Evolutionary conservation across 805 yeast genomes (phyloP).

Genomic region (Hanseniaspora hatyaiensis): DNA sequence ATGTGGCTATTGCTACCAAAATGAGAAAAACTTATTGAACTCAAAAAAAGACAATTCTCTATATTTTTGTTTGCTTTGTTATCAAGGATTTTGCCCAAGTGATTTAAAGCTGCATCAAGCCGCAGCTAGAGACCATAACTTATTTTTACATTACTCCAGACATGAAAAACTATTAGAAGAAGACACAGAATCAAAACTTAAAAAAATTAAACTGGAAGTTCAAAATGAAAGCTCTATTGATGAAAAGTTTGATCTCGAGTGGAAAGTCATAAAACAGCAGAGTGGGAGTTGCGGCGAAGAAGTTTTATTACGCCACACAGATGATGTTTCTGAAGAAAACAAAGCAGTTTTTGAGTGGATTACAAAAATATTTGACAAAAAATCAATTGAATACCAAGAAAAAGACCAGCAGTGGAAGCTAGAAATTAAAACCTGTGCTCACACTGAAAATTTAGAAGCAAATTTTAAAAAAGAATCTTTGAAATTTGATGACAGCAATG

Average conservation of each 20-base stretch:
- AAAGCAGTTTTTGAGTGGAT: slow-evolving; percentile 17
- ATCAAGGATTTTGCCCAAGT: slow-evolving; percentile 54
- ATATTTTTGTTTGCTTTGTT: slow-evolving; percentile 65
- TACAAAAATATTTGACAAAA: slow-evolving; percentile 23
- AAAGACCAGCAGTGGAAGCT: slow-evolving; percentile 88
- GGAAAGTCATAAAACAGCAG: slow-evolving; percentile 21
- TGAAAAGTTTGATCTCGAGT: slow-evolving; percentile 25
- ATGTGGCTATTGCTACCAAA: slow-evolving; percentile 75
- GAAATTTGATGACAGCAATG: slow-evolving; percentile 25
- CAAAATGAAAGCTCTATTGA: slow-evolving; percentile 25
- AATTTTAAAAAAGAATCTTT: background rate
- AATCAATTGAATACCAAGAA: slow-evolving; percentile 29
- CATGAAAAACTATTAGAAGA: slow-evolving; percentile 31
- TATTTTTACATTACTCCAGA: slow-evolving; percentile 50
- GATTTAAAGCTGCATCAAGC: slow-evolving; percentile 50
- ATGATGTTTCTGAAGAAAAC: slow-evolving; percentile 15
- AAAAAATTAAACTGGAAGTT: slow-evolving; percentile 28
- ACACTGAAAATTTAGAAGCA: slow-evolving; percentile 47
- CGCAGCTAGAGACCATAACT: slow-evolving; percentile 33
- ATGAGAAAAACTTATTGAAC: slow-evolving; percentile 35
- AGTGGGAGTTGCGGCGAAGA: slow-evolving; percentile 2
- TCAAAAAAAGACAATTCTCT: slow-evolving; percentile 32
- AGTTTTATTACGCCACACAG: slow-evolving; percentile 4
- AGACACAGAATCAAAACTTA: slow-evolving; percentile 21
- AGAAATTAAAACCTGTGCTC: slow-evolving; percentile 70